Base-by-base conservation (phyloP, 2,329 filamentous ascomycete genomes). In the Elsinoe arachidis region DNA sequence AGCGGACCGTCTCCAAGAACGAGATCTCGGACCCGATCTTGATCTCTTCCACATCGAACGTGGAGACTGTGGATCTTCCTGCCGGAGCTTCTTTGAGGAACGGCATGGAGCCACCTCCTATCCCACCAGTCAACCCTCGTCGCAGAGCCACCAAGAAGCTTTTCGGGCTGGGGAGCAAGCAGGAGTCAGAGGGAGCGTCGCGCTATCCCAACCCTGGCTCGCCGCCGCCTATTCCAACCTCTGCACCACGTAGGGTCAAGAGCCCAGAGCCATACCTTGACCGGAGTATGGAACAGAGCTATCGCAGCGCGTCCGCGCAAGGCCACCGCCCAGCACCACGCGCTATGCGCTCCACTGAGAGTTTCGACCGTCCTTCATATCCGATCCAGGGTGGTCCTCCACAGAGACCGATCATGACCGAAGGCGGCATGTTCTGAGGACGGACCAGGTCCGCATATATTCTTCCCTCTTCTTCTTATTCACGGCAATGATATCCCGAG, bases 21-120 rank as follows among this genome's bases (percentile, higher is more conserved):
- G 78, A 80, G 58, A 86, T 86, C 52, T 84, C 81, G 1, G 82
- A 85, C 63, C 83, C 83, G 0, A 73, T 71, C 3, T 74, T 80
- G 59, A 64, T 79, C 23, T 78, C 76, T 1, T 74, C 74, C 9
- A 84, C 82, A 3, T 82, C 79, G 1, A 79, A 80, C 44, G 76
- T 83, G 26, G 80, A 82, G 46, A 78, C 79, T 0, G 73, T 84
- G 35, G 79, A 78, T 35, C 73, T 85, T 10, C 80, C 81, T 12
- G 65, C 75, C n/a, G 78, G 78, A 26, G 77, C 79, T 1, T 78
- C 76, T 4, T 70, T 81, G 35, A 76, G 71, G 68, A 82, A 80
- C 58, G 79, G 78, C 49, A 74, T 73, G 62, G 68, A 70, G n/a
- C 51, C 63, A 2, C 79, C 80, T 10, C 79, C 81, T 1, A 68